These are phyloP conservation scores for Arthrobotrys iridis DNA, from an alignment of 2,329 filamentous ascomycete species.

Conservation along the genomic window DNA sequence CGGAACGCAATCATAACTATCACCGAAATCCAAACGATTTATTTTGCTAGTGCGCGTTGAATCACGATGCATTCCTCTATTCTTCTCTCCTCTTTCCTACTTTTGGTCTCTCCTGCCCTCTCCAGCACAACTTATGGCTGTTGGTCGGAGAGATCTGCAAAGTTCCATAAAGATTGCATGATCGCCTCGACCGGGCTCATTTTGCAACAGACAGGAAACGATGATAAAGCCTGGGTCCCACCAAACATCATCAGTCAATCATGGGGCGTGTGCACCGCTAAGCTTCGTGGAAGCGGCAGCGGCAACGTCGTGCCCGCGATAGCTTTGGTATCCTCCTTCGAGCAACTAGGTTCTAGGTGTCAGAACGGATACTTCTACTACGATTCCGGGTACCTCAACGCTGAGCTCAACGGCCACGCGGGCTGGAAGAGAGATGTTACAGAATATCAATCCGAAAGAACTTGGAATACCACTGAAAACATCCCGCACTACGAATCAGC, in stretches of 20 bases:
- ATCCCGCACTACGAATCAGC: neutral
- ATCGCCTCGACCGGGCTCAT: neutral
- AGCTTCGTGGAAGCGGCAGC: conserved; percentile 2
- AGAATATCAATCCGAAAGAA: neutral
- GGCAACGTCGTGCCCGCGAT: conserved; percentile 20
- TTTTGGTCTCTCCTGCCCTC: neutral
- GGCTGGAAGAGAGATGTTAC: conserved; percentile 2
- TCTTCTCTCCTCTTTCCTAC: neutral
- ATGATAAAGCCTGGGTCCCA: conserved; percentile 20
- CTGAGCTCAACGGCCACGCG: conserved; percentile 15
- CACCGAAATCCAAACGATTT: neutral
- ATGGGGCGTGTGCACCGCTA: conserved; percentile 19
- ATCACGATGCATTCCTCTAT: neutral
- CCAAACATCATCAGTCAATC: neutral
- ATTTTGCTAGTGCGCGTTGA: neutral
- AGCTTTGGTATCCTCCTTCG: conserved; percentile 18
- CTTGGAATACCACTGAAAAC: conserved; percentile 21
- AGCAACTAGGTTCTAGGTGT: conserved; percentile 16
- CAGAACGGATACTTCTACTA: conserved; percentile 32
- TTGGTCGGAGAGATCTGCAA: conserved; percentile 16
- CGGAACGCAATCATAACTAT: neutral
- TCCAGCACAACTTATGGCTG: conserved; percentile 30
- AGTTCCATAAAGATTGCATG: conserved; percentile 30
- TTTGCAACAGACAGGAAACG: conserved; percentile 8
- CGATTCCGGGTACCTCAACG: conserved; percentile 15